Percentiles rank a stretch among this genome's conserved stretches.
Evolutionary conservation across 352 stramenopile species (phyloP).

Genomic region (Pythium graminicola): DNA sequence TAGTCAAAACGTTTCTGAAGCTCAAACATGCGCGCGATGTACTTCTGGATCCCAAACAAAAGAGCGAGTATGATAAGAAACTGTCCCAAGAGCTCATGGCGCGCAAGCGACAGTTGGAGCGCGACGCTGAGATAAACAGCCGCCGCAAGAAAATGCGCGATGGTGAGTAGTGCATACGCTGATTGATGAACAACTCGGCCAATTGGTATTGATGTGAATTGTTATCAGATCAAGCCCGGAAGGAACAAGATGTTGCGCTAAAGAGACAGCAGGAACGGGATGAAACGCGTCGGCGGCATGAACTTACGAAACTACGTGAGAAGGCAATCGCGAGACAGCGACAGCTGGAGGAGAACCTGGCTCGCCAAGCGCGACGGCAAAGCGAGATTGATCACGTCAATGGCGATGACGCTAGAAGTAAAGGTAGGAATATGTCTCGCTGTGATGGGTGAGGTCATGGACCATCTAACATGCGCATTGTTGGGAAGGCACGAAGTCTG

Average conservation of each 20-base stretch:
- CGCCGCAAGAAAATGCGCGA: slow-evolving; percentile 62
- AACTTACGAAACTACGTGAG: slow-evolving; percentile 52
- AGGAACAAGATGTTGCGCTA: slow-evolving; percentile 42
- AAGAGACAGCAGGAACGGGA: slow-evolving; percentile 27
- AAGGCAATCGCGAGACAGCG: slow-evolving; percentile 42
- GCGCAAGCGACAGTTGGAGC: slow-evolving; percentile 63
- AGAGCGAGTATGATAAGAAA: slow-evolving; percentile 78
- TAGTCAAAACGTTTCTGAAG: slow-evolving; percentile 80
- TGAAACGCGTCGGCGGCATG: slow-evolving; percentile 24
- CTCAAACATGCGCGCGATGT: slow-evolving; percentile 70
- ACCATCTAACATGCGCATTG: not conserved
- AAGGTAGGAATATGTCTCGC: not conserved
- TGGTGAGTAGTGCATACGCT: no score
- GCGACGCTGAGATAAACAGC: slow-evolving; percentile 45
- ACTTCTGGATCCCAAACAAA: slow-evolving; percentile 71
- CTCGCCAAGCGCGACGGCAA: slow-evolving; percentile 35
- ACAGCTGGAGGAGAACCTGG: slow-evolving; percentile 45
- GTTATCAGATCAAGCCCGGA: slow-evolving; percentile 47
- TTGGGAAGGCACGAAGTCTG: slow-evolving; percentile 34
- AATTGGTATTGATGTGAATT: no score
- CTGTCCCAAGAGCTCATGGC: slow-evolving; percentile 52
- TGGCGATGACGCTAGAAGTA: not conserved
- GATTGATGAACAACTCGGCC: no score
- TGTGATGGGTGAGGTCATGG: not conserved
- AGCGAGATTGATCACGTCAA: slow-evolving; percentile 28